phyloP scores from a whole-genome alignment of 1,139 yeast genomes.

The Ogataea hybrid region DNA sequence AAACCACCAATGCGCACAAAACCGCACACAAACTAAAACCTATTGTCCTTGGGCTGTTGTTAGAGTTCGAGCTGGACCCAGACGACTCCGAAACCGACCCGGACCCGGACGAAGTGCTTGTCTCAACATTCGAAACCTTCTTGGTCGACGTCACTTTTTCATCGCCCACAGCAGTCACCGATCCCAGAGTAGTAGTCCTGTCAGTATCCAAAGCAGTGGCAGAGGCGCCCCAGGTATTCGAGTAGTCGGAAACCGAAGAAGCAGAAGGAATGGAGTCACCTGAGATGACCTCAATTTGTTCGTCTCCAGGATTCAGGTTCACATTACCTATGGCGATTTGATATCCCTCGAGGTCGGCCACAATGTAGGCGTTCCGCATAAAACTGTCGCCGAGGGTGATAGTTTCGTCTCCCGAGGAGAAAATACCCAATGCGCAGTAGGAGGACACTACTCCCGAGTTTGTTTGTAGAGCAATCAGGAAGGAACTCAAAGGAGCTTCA shows the following conservation, averaged over 20 bases:
- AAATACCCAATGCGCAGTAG: constrained; percentile 37
- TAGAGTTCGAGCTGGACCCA: constrained; percentile 2
- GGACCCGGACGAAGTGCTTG: not conserved
- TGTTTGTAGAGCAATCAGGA: constrained; percentile 29
- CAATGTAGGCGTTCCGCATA: constrained; percentile 71
- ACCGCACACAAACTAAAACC: not conserved
- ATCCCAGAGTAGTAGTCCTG: not conserved
- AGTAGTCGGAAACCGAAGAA: constrained; percentile 37
- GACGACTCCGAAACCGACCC: constrained; percentile 7
- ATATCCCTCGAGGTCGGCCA: constrained; percentile 67
- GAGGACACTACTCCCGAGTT: constrained; percentile 12
- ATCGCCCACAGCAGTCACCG: not conserved
- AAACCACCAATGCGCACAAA: constrained; percentile 1
- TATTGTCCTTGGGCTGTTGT: not conserved
- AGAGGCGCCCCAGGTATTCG: constrained; percentile 35
- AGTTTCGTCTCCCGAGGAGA: constrained; percentile 30
- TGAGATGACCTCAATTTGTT: constrained; percentile 44
- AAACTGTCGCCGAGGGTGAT: constrained; percentile 70
- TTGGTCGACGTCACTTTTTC: not conserved
- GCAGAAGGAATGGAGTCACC: constrained; percentile 45
- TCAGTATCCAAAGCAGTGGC: constrained; percentile 16
- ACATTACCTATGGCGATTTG: constrained; percentile 71
- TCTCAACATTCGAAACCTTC: not conserved
- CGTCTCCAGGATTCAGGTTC: constrained; percentile 35
- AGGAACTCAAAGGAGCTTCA: constrained; percentile 44